These are phyloP conservation scores for Leishmania arabica DNA, from an alignment of 208 protist species.

Conservation along the genomic window DNA sequence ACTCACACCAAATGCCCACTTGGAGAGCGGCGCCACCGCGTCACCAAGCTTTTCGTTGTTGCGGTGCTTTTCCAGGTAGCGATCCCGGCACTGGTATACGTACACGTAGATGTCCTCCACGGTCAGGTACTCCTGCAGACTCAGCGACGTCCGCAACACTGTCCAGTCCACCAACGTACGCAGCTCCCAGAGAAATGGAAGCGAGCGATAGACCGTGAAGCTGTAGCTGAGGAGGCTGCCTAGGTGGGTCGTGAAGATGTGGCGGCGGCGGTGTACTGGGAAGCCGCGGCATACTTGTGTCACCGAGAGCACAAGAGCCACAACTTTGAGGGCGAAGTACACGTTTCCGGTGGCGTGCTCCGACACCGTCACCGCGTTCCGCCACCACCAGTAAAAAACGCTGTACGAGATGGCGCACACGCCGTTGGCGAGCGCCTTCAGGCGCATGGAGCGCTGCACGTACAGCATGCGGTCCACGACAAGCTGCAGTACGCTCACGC, in stretches of 20 bases:
- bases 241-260: constrained; percentile 58
- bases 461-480: constrained; percentile 82
- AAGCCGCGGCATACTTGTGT: constrained; percentile 70
- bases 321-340: constrained; percentile 58
- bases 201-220: constrained; percentile 53
- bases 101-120: constrained; percentile 75
- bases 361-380: constrained; percentile 29
- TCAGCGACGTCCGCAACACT: constrained; percentile 62
- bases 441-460: constrained; percentile 41
- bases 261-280: constrained; percentile 53
- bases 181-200: constrained; percentile 86
- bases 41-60: constrained; percentile 32
- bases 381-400: constrained; percentile 61
- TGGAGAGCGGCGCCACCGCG: constrained; percentile 37
- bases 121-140: constrained; percentile 76
- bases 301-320: constrained; percentile 44
- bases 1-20: constrained; percentile 45
- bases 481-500: constrained; percentile 59
- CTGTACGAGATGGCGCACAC: constrained; percentile 42
- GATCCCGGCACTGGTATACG: constrained; percentile 47
- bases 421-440: constrained; percentile 58
- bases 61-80: constrained; percentile 18
- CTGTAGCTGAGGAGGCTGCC: constrained; percentile 38
- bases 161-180: constrained; percentile 82
- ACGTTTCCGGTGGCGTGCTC: constrained; percentile 32